Percentiles rank a stretch among this genome's conserved stretches.
Conservation (phyloP, 208 protist genomes). For the Leishmania tarentolae region DNA sequence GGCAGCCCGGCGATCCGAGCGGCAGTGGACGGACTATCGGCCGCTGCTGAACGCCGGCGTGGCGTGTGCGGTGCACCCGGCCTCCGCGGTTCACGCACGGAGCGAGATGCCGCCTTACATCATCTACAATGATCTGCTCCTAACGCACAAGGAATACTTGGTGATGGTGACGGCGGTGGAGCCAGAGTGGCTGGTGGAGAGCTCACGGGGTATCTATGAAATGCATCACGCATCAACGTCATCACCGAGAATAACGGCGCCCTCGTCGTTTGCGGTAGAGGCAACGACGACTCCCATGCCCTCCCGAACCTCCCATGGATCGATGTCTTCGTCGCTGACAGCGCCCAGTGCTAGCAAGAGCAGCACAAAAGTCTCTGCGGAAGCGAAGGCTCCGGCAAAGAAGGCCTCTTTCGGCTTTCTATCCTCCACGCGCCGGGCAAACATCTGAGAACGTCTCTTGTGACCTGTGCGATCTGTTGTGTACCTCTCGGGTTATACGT, state of each 20-base stretch:
- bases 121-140: slow-evolving; percentile 98
- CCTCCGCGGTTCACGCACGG: slow-evolving; percentile 95
- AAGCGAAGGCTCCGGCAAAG: background rate
- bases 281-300: background rate
- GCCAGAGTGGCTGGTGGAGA: slow-evolving; percentile 95
- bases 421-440: slow-evolving; percentile 29
- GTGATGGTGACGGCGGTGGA: slow-evolving; percentile 97
- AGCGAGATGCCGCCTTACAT: slow-evolving; percentile 98
- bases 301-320: background rate
- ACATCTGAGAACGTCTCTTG: slow-evolving; percentile 18
- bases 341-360: background rate
- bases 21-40: slow-evolving; percentile 96
- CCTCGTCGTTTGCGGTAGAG: background rate
- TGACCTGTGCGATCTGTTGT: background rate
- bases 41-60: slow-evolving; percentile 97
- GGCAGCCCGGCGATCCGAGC: slow-evolving; percentile 91
- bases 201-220: slow-evolving; percentile 68
- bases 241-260: background rate
- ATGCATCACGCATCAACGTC: slow-evolving; percentile 17
- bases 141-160: slow-evolving; percentile 97
- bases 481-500: background rate
- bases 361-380: background rate
- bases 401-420: slow-evolving; percentile 17
- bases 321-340: background rate
- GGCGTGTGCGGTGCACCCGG: slow-evolving; percentile 97